Percentiles rank a stretch among this genome's conserved stretches.
phyloP scores from a whole-genome alignment of 2,329 filamentous ascomycete genomes.

The Penicillium sclerotiorum region DNA sequence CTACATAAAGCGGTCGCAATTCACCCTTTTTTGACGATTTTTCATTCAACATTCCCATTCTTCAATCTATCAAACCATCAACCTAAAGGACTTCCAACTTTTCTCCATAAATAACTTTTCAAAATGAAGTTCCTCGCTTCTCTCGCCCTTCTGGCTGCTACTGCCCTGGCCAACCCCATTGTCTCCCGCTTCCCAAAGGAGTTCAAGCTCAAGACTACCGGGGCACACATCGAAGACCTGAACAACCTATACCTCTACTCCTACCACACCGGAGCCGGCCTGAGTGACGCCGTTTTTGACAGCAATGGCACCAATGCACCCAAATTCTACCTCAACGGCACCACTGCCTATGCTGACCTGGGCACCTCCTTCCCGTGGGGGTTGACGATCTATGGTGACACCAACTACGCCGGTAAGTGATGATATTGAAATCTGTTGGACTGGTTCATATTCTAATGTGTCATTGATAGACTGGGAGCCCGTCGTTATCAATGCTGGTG shows the following conservation, averaged over 20 bases:
- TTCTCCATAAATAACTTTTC: neutral
- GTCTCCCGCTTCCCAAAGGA: slow-evolving; percentile 17
- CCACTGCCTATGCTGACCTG: slow-evolving; percentile 33
- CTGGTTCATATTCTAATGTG: slow-evolving; percentile 3
- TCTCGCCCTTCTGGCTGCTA: slow-evolving; percentile 31
- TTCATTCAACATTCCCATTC: neutral
- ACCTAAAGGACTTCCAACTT: neutral
- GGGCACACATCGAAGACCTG: slow-evolving; percentile 27
- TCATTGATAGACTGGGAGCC: slow-evolving; percentile 36
- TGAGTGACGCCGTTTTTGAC: slow-evolving; percentile 41
- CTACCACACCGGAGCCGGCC: slow-evolving; percentile 46
- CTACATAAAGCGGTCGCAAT: neutral
- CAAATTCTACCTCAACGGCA: slow-evolving; percentile 37
- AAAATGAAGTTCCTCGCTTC: slow-evolving; percentile 35
- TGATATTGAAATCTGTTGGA: neutral
- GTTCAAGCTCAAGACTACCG: slow-evolving; percentile 40
- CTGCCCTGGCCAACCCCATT: slow-evolving; percentile 32
- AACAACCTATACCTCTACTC: slow-evolving; percentile 41
- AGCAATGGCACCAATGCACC: slow-evolving; percentile 25
- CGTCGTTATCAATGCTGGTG: slow-evolving; percentile 39
- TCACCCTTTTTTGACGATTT: neutral
- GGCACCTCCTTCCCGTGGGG: slow-evolving; percentile 36
- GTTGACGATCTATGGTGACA: slow-evolving; percentile 26
- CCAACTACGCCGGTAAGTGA: slow-evolving; percentile 40
- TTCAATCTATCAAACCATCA: neutral